Evolutionary conservation across 371 early-diverging fungal species (phyloP), one percentile per base, ranked within the genome.

Genomic region (Ordospora colligata): DNA sequence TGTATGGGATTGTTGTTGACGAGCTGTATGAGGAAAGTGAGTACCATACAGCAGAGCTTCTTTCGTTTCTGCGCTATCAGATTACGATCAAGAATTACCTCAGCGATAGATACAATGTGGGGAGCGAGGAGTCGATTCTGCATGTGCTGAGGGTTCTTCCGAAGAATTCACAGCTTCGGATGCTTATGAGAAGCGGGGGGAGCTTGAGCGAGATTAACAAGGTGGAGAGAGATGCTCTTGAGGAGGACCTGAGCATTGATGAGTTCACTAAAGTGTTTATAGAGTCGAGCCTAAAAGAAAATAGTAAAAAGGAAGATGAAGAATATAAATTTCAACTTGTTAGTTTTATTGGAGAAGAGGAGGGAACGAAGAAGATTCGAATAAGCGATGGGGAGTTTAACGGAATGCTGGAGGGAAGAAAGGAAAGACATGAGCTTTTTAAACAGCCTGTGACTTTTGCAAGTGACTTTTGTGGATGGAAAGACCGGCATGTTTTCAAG

Each of bases 121-220:
- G 64, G 12, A 72, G 44, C 22, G 51, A 64, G 19, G 51, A 72
- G 49, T 72, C 73, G 6, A 23, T 72, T 45, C 51, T 72, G n/a
- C 73, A 72, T 40, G 50, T 32, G 21, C 51, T 72, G 12, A 46
- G 51, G 42, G 44, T 72, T 22, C 40, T 72, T 11, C 73, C 73
- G 51, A 72, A 72, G 49, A 53, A 64, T 64, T 37, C 49, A 49
- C 32, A 47, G 7, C 51, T 72, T 44, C 44, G 47, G 23, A 53
- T 44, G 42, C 25, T 64, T 21, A 37, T 40, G 27, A 54, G 65
- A 7, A 72, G 32, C 21, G 64, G 49, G 43, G 10, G 32, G 9
- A 64, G 40, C 25, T n/a, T 51, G 23, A 44, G 47, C 17, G 65
- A 40, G 14, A 37, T 37, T 10, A 47, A 70, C 25, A 40, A 58